Evolutionary conservation across 371 early-diverging fungal species (phyloP).

Genomic region (Mortierella sp.): DNA sequence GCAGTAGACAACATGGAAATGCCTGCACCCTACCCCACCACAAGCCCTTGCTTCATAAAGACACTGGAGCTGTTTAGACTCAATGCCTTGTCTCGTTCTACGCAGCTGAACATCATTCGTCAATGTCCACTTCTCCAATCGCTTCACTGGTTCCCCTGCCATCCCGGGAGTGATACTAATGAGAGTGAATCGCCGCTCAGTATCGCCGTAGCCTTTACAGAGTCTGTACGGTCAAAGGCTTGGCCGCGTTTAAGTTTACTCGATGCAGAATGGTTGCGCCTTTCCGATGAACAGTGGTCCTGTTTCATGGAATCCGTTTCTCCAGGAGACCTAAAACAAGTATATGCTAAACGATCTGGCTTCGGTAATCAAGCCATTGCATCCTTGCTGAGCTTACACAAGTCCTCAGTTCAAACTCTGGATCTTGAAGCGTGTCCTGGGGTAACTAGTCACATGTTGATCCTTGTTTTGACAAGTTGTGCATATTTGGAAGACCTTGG

Average conservation of each 20-base stretch:
- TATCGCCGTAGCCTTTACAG: not conserved
- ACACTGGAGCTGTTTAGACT: not conserved
- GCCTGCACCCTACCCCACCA: not conserved
- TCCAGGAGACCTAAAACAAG: not conserved
- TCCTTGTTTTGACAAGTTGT: not conserved
- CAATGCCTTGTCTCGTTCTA: not conserved
- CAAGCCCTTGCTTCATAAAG: not conserved
- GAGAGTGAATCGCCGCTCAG: not conserved
- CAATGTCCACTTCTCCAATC: conserved; percentile 1
- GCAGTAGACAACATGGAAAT: not conserved
- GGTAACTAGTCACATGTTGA: not conserved
- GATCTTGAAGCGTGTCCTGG: not conserved
- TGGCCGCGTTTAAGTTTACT: not conserved
- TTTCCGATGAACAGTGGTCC: not conserved
- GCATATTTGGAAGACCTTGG: not conserved
- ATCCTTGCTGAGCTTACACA: not conserved
- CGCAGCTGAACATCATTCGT: not conserved
- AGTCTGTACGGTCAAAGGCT: not conserved
- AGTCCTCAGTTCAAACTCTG: not conserved
- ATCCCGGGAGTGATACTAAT: not conserved
- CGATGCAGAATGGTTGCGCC: not conserved
- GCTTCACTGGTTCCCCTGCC: not conserved
- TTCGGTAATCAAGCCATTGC: not conserved
- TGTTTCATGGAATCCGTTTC: not conserved
- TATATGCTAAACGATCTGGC: not conserved